Percentiles rank a stretch among this genome's conserved stretches.
Evolutionary conservation across 345 rosid species (phyloP).

Genomic region (Eucalyptus grandis): DNA sequence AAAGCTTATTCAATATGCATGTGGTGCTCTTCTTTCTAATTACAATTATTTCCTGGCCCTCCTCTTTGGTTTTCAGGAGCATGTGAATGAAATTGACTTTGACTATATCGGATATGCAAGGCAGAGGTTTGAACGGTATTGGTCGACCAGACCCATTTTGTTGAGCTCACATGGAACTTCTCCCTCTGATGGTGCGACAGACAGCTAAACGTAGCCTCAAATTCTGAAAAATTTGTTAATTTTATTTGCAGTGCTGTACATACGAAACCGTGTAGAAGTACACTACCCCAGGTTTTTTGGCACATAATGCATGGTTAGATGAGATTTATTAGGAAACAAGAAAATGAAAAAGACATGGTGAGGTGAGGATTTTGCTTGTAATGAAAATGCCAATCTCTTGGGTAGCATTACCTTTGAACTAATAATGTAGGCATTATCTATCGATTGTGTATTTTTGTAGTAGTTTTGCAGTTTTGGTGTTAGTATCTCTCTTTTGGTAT

Average conservation of each 20-base stretch:
- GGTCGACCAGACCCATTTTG: constrained; percentile 25
- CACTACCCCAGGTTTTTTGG: not conserved
- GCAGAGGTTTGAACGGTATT: constrained; percentile 51
- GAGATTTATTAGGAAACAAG: not conserved
- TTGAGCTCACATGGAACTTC: constrained; percentile 8
- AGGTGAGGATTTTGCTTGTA: not conserved
- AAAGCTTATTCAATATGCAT: not conserved
- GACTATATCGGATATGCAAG: constrained; percentile 54
- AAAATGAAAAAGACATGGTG: not conserved
- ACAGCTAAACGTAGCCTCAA: not conserved
- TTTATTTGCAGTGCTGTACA: not conserved
- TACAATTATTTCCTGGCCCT: not conserved
- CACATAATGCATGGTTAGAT: not conserved
- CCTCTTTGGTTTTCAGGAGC: constrained; percentile 21
- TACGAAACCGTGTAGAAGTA: not conserved
- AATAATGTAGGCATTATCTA: not conserved
- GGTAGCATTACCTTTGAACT: not conserved
- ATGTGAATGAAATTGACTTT: constrained; percentile 55
- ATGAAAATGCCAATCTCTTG: not conserved
- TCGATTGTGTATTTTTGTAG: not conserved
- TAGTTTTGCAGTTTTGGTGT: not conserved
- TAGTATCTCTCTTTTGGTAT: not conserved
- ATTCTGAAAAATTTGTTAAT: not conserved
- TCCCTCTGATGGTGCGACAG: not conserved
- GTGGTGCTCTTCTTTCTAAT: not conserved